A percentile compares a stretch with the other conserved stretches of the same genome.
phyloP scores from a whole-genome alignment of 108 stramenopile species.

The Nannochloropsis oceanica region DNA sequence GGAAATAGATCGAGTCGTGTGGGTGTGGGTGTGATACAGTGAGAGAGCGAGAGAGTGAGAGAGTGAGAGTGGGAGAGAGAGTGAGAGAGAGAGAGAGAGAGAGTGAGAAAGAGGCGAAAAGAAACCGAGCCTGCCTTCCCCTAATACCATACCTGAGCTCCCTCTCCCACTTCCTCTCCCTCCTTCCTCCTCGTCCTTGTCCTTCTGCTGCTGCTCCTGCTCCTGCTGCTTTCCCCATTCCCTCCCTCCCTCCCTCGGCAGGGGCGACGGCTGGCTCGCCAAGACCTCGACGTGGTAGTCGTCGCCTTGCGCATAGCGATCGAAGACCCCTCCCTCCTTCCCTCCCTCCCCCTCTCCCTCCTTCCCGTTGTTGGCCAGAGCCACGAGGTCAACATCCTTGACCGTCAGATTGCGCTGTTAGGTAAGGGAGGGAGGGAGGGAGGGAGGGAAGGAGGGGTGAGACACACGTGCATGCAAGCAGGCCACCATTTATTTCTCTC shows the following conservation, averaged over 20 bases:
- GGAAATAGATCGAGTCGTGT: too few relatives aligned
- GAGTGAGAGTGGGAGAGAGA: too few relatives aligned
- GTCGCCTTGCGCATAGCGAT: neutral
- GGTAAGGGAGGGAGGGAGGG: too few relatives aligned
- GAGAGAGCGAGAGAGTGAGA: too few relatives aligned
- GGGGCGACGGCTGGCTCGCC: neutral
- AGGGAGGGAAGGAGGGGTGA: neutral
- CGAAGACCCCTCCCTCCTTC: neutral
- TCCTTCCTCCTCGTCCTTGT: too few relatives aligned
- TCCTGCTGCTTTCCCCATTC: neutral
- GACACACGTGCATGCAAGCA: neutral
- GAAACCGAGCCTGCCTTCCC: too few relatives aligned
- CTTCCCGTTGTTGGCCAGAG: neutral
- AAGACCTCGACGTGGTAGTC: neutral
- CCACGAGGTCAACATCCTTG: neutral
- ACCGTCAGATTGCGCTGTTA: neutral
- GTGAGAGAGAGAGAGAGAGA: too few relatives aligned
- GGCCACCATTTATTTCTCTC: neutral
- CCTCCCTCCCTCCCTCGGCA: neutral
- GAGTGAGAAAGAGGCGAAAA: too few relatives aligned
- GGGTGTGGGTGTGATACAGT: too few relatives aligned
- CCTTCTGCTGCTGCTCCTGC: too few relatives aligned
- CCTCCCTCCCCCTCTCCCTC: neutral
- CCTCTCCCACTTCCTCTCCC: neutral
- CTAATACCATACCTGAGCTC: too few relatives aligned